These are phyloP conservation scores for Pachyrhizus erosus DNA, from an alignment of 306 rosid genomes.

Conservation along the genomic window DNA sequence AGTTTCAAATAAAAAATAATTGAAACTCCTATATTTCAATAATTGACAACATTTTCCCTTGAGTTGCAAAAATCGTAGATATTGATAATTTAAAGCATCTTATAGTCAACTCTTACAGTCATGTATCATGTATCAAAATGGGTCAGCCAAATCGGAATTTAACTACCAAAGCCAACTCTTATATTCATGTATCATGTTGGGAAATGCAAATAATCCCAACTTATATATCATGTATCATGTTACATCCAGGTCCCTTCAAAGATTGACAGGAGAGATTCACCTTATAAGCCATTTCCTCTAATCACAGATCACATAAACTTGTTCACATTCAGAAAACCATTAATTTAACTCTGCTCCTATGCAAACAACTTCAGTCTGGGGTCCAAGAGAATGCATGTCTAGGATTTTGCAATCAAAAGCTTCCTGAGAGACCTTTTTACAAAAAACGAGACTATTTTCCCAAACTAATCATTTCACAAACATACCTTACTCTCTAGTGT, in stretches of 20 bases:
- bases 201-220: constrained; percentile 9
- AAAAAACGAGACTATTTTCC: neutral
- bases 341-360: neutral
- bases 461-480: neutral
- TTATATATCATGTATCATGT: neutral
- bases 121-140: no score
- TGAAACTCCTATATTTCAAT: neutral
- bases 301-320: constrained; percentile 4
- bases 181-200: neutral
- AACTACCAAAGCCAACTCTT: neutral
- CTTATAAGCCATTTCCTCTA: constrained; percentile 16
- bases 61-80: neutral
- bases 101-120: no score
- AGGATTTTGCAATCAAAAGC: neutral
- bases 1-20: neutral
- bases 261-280: constrained; percentile 21
- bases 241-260: neutral
- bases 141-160: neutral
- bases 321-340: neutral
- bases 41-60: neutral
- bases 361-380: neutral
- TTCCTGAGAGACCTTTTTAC: neutral
- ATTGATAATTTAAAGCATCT: neutral
- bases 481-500: neutral
- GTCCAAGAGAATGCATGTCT: neutral